Conservation (phyloP, 768 basidiomycete species). For the Goffeauzyma gilvescens region DNA sequence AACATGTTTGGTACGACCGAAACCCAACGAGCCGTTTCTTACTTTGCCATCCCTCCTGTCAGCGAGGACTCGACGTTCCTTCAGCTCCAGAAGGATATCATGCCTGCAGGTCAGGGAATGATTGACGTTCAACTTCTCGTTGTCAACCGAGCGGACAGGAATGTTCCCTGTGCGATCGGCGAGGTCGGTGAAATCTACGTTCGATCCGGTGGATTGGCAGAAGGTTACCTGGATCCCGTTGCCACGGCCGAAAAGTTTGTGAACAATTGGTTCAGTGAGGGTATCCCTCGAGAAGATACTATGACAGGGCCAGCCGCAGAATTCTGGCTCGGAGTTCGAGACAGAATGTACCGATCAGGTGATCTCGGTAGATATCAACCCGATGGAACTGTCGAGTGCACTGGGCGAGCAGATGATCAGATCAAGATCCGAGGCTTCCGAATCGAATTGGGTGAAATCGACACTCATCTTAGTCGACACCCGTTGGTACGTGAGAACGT, state of each 20-base stretch:
- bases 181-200: constrained; percentile 99
- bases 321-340: constrained; percentile 86
- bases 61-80: constrained; percentile 73
- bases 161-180: constrained; percentile 72
- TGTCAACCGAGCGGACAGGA: constrained; percentile 72
- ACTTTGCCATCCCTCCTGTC: constrained; percentile 77
- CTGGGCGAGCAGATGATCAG: constrained; percentile 91
- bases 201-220: constrained; percentile 81
- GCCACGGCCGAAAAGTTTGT: constrained; percentile 85
- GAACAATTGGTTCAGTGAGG: constrained; percentile 64
- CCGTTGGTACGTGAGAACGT: constrained; percentile 92
- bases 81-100: constrained; percentile 84
- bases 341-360: constrained; percentile 93
- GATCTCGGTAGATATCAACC: constrained; percentile 89
- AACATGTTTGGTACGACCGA: constrained; percentile 99
- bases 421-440: constrained; percentile 99
- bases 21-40: constrained; percentile 95
- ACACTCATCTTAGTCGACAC: constrained; percentile 84
- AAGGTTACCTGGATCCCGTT: constrained; percentile 71
- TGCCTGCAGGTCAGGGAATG: constrained; percentile 96
- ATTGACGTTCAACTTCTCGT: constrained; percentile 90
- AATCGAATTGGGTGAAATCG: constrained; percentile 94
- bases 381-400: constrained; percentile 84
- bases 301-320: constrained; percentile 41
- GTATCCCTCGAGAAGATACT: constrained; percentile 46